These are phyloP conservation scores for Cadophora sp. DNA, from an alignment of 2,329 filamentous ascomycete species.

Conservation along the genomic window DNA sequence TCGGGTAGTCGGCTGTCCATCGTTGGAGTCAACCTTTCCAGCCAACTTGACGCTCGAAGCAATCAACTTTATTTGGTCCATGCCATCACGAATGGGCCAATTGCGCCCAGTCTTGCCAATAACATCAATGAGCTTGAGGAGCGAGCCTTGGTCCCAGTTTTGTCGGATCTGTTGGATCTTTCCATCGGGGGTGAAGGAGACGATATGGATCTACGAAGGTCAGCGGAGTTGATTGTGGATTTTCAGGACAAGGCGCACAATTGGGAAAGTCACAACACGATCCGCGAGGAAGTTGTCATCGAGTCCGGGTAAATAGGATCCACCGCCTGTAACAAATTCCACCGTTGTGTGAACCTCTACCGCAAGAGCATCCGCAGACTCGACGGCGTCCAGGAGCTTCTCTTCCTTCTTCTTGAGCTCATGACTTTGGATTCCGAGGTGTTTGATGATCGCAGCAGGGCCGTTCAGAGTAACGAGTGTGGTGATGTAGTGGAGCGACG, in stretches of 20 bases:
- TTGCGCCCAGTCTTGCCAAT: constrained; percentile 90
- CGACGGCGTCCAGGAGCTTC: constrained; percentile 75
- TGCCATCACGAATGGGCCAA: constrained; percentile 92
- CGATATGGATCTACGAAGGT: constrained; percentile 76
- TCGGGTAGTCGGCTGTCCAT: constrained; percentile 49
- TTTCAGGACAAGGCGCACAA: constrained; percentile 64
- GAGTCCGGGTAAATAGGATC: constrained; percentile 83
- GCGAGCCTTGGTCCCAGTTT: constrained; percentile 92
- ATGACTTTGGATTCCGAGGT: constrained; percentile 73
- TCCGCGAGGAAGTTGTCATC: constrained; percentile 95
- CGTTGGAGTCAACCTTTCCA: constrained; percentile 45
- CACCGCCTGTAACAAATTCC: constrained; percentile 82
- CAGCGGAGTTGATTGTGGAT: constrained; percentile 20
- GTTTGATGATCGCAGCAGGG: constrained; percentile 79
- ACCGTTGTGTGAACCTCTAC: constrained; percentile 83
- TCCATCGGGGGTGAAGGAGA: constrained; percentile 76
- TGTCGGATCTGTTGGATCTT: constrained; percentile 89
- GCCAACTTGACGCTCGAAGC: constrained; percentile 61
- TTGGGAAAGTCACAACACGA: constrained; percentile 76
- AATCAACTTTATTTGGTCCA: constrained; percentile 83
- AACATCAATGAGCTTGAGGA: constrained; percentile 91
- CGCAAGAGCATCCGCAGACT: constrained; percentile 72
- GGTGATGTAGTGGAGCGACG: constrained; percentile 85
- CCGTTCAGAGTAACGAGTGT: constrained; percentile 79
- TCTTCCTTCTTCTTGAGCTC: constrained; percentile 85